Percentiles rank a stretch among this genome's conserved stretches.
These are phyloP conservation scores for Purshia tridentata DNA, from an alignment of 306 rosid species.

Conservation along the genomic window DNA sequence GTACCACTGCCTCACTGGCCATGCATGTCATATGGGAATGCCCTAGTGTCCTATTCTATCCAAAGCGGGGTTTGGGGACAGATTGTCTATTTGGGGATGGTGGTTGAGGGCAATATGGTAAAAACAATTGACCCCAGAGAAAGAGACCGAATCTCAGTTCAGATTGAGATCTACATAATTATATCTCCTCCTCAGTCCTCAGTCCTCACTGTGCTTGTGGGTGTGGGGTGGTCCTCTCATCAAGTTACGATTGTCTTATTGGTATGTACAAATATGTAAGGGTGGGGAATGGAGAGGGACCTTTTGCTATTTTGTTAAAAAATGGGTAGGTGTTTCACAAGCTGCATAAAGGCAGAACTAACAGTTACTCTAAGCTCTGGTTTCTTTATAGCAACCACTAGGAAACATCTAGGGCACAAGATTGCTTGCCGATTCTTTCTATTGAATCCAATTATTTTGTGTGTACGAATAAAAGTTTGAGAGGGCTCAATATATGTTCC, in stretches of 20 bases:
- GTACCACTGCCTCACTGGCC: neutral
- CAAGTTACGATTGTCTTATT: conserved; percentile 37
- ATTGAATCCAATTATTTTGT: neutral
- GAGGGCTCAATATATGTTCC: neutral
- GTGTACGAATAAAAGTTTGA: no score
- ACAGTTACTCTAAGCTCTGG: conserved; percentile 45
- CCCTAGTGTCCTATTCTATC: neutral
- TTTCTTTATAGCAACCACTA: conserved; percentile 47
- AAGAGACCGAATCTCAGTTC: conserved; percentile 63
- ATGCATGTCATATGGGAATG: conserved; percentile 21
- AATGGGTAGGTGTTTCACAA: conserved; percentile 50
- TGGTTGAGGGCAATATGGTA: conserved; percentile 46
- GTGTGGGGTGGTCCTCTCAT: conserved; percentile 45
- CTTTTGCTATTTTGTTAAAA: conserved; percentile 37
- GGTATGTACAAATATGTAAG: conserved; percentile 19
- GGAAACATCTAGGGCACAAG: conserved; percentile 23
- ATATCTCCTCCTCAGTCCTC: conserved; percentile 16
- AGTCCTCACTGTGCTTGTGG: neutral
- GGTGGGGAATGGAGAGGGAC: conserved; percentile 18
- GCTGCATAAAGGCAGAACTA: conserved; percentile 55
- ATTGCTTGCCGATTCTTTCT: neutral
- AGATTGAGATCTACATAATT: conserved; percentile 73
- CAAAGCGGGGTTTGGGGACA: conserved; percentile 18
- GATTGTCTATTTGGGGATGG: conserved; percentile 28
- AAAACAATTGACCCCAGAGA: conserved; percentile 17